Conservation (phyloP, 805 yeast species). For the Kodamaea kaohsiungensis region DNA sequence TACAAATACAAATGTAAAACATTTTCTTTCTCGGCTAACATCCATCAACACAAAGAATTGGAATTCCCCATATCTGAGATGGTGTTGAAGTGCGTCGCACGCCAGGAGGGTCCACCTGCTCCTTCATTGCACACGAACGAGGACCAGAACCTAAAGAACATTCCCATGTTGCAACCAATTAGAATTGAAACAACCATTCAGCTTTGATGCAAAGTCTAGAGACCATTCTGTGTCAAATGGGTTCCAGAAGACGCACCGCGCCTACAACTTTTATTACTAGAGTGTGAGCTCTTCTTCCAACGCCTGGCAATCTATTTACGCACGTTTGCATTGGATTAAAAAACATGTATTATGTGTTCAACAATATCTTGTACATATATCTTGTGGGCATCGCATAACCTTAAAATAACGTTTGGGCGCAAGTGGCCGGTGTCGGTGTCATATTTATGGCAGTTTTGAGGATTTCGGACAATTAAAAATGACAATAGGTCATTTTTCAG, state of each 20-base stretch:
- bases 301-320: neutral
- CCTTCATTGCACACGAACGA: neutral
- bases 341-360: neutral
- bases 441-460: neutral
- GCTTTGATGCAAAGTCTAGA: neutral
- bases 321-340: neutral
- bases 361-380: neutral
- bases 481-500: neutral
- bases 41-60: too few species aligned
- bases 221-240: conserved; percentile 4
- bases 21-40: conserved; percentile 1
- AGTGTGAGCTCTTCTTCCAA: neutral
- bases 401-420: neutral
- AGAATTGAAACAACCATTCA: neutral
- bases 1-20: conserved; percentile 3
- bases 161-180: neutral
- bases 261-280: neutral
- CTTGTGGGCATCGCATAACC: conserved; percentile 1
- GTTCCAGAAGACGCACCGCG: conserved; percentile 8
- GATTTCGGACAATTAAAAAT: neutral
- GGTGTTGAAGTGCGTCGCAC: neutral
- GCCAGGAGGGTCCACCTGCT: neutral
- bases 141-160: neutral
- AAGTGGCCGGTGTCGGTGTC: neutral
- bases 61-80: neutral